Conservation (phyloP, 768 basidiomycete species). For the Chalciporus pseudorubinellus region DNA sequence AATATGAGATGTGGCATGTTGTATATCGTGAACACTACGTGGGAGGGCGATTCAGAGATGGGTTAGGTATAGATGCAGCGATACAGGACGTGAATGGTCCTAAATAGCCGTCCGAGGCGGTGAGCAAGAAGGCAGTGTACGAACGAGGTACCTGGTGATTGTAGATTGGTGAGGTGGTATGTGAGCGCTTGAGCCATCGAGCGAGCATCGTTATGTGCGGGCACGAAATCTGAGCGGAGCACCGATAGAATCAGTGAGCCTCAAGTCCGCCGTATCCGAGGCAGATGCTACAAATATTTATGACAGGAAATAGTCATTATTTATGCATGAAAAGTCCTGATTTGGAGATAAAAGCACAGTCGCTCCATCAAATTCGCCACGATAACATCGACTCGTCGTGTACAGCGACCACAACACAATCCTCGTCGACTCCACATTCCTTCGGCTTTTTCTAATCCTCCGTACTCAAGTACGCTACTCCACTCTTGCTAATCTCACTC, state of each 20-base stretch:
- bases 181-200: no score
- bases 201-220: no score
- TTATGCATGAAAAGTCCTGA: slow-evolving; percentile 7
- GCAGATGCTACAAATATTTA: no score
- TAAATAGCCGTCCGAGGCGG: background rate
- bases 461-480: background rate
- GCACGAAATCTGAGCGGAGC: no score
- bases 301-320: no score
- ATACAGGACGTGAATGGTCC: background rate
- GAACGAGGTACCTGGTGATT: background rate
- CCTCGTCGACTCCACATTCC: background rate
- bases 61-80: background rate
- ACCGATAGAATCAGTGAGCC: no score
- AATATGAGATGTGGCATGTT: background rate
- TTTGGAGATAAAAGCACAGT: slow-evolving; percentile 7
- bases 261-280: no score
- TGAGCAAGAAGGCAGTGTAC: background rate
- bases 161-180: no score
- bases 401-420: background rate
- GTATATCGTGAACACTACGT: background rate
- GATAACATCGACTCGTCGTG: slow-evolving; percentile 4
- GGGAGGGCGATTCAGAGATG: background rate
- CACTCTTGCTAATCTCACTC: background rate
- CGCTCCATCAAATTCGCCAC: slow-evolving; percentile 18
- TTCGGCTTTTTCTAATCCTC: background rate